A percentile compares a stretch with the other conserved stretches of the same genome.
phyloP scores from a whole-genome alignment of 352 stramenopile genomes.

The Globisporangium barbulae region DNA sequence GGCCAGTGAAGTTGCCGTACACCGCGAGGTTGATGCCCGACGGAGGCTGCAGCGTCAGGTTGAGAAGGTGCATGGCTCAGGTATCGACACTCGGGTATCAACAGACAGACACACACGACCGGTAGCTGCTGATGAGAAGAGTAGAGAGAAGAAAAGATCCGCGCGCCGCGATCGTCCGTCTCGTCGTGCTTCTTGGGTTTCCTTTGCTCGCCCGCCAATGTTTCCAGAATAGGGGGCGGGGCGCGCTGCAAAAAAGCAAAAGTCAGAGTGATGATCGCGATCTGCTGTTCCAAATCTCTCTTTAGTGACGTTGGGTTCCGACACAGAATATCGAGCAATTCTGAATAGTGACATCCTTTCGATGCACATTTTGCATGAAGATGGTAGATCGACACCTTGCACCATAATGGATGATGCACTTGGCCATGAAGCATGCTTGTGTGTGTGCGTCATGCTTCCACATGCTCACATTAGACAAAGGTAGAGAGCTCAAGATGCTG shows the following conservation, averaged over 20 bases:
- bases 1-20: slow-evolving; percentile 90
- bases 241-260: not conserved
- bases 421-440: not conserved
- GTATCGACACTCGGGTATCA: not conserved
- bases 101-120: not conserved
- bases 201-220: slow-evolving; percentile 7
- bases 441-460: not conserved
- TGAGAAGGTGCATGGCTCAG: slow-evolving; percentile 77
- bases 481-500: not conserved
- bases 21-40: slow-evolving; percentile 78
- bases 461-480: not conserved
- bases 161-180: not conserved
- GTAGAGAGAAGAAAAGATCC: slow-evolving; percentile 4
- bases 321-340: not conserved
- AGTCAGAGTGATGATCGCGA: slow-evolving; percentile 4
- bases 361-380: not conserved
- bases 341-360: slow-evolving; percentile 5
- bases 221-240: slow-evolving; percentile 9
- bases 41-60: slow-evolving; percentile 85
- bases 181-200: not conserved
- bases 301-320: not conserved
- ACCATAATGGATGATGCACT: not conserved
- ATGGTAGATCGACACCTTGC: not conserved
- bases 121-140: not conserved
- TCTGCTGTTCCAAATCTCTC: not conserved